Evolutionary conservation across 345 rosid species (phyloP), one percentile per base, ranked within the genome.

Genomic region (Rhodamnia argentea): DNA sequence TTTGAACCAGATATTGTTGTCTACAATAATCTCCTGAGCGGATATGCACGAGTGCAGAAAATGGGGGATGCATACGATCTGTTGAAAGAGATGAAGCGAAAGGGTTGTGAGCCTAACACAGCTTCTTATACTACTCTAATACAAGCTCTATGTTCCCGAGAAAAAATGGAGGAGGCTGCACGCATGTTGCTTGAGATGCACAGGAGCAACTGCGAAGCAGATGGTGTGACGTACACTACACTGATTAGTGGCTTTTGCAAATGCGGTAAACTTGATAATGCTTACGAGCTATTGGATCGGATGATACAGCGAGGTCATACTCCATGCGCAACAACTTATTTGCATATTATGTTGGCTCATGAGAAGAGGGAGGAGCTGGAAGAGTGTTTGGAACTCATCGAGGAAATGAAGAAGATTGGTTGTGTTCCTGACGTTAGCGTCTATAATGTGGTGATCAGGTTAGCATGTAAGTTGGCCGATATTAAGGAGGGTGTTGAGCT

Each of bases 241-340:
- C 89, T 97, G 87, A 89, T 96, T 55, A 91, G 93, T 89, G 99
- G 99, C 87, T 96, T 95, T 91, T 96, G 99, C 89, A 94, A 92
- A 85, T 91, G 90, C 76, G 92, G 96, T 32, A 96, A 92, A 90
- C 91, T 93, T 23, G 94, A 92, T 23, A 93, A 87, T 75, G 94
- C 93, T 87, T 93, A 92, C 58, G 87, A 88, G 87, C 86, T 97
- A 87, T 89, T 97, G 89, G 92, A 94, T 52, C 85, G 87, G 82
- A 96, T 97, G 99, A 88, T 88, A 84, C 87, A 88, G 88, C 89
- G 88, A 87, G 94, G 96, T 74, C 87, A 87, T 83, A 50, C 85
- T 89, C 99, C 99, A 22, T 93, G 88, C 56, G 90, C 92, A 24
- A 53, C 87, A 76, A 94, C 96, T 13, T 97, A 92, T 90, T 89